Evolutionary conservation across 2,329 filamentous ascomycete species (phyloP).

Genomic region (Dothidotthia symphoricarpi): DNA sequence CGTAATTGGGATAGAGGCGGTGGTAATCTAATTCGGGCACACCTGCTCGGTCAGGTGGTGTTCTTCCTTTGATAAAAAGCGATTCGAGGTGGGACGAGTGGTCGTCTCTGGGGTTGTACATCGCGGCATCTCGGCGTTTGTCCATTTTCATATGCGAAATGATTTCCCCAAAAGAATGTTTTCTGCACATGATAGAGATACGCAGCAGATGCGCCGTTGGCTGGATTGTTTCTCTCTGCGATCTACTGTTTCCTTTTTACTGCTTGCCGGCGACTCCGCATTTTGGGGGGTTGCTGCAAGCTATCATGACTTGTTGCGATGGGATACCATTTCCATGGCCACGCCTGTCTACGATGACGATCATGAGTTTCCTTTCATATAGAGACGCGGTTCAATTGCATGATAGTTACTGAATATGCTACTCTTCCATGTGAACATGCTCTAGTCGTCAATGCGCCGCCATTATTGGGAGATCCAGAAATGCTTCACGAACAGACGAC

Average conservation of each 20-base stretch:
- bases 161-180: conserved; percentile 40
- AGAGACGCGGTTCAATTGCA: conserved; percentile 41
- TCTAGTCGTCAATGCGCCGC: too few species aligned
- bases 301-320: conserved; percentile 38
- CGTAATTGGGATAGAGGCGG: conserved; percentile 26
- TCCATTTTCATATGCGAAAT: conserved; percentile 42
- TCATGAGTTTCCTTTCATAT: conserved; percentile 42
- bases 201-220: conserved; percentile 31
- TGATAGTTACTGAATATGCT: conserved; percentile 28
- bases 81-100: conserved; percentile 33
- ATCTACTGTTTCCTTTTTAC: conserved; percentile 37
- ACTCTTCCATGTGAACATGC: too few species aligned
- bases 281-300: conserved; percentile 34
- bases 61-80: conserved; percentile 37
- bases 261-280: conserved; percentile 28
- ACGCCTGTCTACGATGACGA: conserved; percentile 39
- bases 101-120: conserved; percentile 24
- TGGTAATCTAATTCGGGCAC: conserved; percentile 33
- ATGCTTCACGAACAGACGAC: background rate
- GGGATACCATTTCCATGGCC: conserved; percentile 35
- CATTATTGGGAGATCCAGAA: too few species aligned
- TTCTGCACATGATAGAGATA: conserved; percentile 39
- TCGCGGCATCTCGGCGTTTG: conserved; percentile 45
- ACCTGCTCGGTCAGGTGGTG: conserved; percentile 34
- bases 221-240: conserved; percentile 28